phyloP scores from a whole-genome alignment of 768 basidiomycete genomes.

The Tubosaeta sp. region DNA sequence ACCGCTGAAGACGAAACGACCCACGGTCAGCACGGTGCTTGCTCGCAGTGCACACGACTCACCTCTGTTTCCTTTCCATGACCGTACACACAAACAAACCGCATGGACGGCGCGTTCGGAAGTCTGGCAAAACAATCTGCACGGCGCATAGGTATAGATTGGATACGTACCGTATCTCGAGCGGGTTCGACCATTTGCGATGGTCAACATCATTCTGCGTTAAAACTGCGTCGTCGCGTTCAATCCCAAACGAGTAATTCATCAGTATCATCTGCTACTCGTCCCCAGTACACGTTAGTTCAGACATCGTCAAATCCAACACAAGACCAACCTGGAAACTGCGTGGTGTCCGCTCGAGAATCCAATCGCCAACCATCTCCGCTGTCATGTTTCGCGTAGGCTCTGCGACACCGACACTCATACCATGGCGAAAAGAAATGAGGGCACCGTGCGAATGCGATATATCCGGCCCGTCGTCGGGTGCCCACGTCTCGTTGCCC shows the following conservation, averaged over 20 bases:
- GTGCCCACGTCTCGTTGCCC: constrained; percentile 72
- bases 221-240: constrained; percentile 63
- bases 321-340: constrained; percentile 63
- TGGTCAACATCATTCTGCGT: constrained; percentile 66
- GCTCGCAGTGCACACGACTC: constrained; percentile 12
- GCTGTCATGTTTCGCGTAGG: constrained; percentile 67
- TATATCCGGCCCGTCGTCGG: constrained; percentile 62
- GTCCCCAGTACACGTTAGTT: neutral
- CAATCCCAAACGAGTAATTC: constrained; percentile 90
- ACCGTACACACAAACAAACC: constrained; percentile 90
- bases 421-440: constrained; percentile 63
- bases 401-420: constrained; percentile 11
- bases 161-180: constrained; percentile 60
- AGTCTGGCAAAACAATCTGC: constrained; percentile 42
- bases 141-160: neutral
- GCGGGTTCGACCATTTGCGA: constrained; percentile 89
- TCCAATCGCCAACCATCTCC: constrained; percentile 70
- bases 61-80: constrained; percentile 96
- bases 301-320: neutral
- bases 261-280: constrained; percentile 36
- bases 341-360: constrained; percentile 74
- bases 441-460: constrained; percentile 75
- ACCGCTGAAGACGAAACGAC: constrained; percentile 48
- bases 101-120: constrained; percentile 88
- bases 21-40: neutral